These are phyloP conservation scores for Xylaria digitata DNA, from an alignment of 2,329 filamentous ascomycete genomes.

Conservation along the genomic window DNA sequence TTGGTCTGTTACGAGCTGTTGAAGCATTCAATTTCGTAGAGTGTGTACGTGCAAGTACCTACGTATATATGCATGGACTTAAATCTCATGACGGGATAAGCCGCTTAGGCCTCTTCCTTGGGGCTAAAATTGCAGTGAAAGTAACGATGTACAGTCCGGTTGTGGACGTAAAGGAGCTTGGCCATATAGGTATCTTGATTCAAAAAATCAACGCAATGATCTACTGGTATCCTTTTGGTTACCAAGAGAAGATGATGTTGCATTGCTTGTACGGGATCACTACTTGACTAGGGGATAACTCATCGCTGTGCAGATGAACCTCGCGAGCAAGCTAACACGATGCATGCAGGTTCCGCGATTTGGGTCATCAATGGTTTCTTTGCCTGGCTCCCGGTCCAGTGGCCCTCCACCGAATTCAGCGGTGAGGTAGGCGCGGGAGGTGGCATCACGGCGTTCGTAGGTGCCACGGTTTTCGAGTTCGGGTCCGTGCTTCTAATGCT, in stretches of 20 bases:
- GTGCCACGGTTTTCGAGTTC: conserved; percentile 35
- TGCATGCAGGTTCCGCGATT: conserved; percentile 27
- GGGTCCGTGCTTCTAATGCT: conserved; percentile 36
- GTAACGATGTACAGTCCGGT: no score
- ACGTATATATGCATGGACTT: no score
- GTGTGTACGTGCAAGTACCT: no score
- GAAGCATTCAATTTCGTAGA: no score
- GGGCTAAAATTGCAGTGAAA: no score
- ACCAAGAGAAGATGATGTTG: not conserved
- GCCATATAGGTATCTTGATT: not conserved
- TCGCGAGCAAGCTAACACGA: conserved; percentile 6
- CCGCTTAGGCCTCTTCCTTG: no score
- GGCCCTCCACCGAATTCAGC: conserved; percentile 25
- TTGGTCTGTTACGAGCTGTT: no score
- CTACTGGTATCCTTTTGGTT: not conserved
- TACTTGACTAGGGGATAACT: not conserved
- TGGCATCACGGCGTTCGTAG: conserved; percentile 35
- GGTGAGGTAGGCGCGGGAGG: conserved; percentile 24
- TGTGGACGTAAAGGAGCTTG: not conserved
- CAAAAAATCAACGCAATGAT: not conserved
- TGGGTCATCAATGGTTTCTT: conserved; percentile 39
- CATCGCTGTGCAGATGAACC: not conserved
- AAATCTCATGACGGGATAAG: no score
- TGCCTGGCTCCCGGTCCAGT: conserved; percentile 30
- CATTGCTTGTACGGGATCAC: not conserved